These are phyloP conservation scores for Ottelia alismoides DNA, from an alignment of 106 monocot genomes.

Conservation along the genomic window DNA sequence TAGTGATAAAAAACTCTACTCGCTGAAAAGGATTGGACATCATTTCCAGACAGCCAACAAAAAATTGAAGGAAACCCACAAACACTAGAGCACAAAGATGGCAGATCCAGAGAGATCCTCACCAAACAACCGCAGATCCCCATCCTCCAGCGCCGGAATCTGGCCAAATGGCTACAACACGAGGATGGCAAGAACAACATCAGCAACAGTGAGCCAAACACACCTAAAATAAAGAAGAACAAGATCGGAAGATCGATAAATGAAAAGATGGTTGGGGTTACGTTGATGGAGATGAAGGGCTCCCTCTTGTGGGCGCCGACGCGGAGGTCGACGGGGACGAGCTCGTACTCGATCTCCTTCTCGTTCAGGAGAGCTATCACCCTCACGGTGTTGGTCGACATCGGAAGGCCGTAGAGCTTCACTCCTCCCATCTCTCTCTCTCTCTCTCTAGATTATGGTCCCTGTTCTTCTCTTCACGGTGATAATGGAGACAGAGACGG, in stretches of 20 bases:
- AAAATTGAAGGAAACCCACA: too few relatives aligned
- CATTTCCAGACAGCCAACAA: too few relatives aligned
- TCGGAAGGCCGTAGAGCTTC: conserved; percentile 15
- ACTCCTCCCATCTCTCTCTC: background rate
- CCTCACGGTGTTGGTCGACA: conserved; percentile 11
- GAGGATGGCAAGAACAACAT: too few relatives aligned
- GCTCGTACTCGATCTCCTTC: conserved; percentile 11
- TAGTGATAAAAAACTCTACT: too few relatives aligned
- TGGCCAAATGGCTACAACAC: conserved; percentile 52
- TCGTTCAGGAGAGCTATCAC: conserved; percentile 9
- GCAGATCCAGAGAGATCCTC: too few relatives aligned
- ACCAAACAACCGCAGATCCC: conserved; percentile 11
- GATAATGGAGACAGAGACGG: too few relatives aligned
- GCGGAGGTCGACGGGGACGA: conserved; percentile 10
- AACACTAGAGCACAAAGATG: too few relatives aligned
- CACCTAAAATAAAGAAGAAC: too few relatives aligned
- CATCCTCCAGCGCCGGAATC: conserved; percentile 41
- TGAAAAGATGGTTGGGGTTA: background rate
- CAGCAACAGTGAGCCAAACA: too few relatives aligned
- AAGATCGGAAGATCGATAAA: too few relatives aligned
- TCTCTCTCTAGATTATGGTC: too few relatives aligned
- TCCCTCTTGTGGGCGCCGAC: conserved; percentile 37
- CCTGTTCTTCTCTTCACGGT: background rate
- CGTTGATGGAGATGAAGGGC: conserved; percentile 43
- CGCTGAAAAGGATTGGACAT: too few relatives aligned